These are phyloP conservation scores for Hypoxylon sp. DNA, from an alignment of 2,329 filamentous ascomycete genomes.

Conservation along the genomic window DNA sequence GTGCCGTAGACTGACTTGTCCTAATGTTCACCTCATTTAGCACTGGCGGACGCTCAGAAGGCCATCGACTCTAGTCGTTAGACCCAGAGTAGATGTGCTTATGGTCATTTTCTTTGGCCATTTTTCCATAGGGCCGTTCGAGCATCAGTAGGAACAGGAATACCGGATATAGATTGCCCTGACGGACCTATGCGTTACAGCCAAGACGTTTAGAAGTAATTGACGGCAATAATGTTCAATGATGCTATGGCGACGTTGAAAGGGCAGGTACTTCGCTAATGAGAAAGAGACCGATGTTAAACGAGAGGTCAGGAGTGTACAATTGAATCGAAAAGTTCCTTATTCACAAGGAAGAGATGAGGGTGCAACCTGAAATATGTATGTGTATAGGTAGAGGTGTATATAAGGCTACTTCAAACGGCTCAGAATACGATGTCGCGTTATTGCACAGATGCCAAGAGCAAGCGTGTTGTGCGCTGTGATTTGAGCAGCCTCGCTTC, in stretches of 20 bases:
- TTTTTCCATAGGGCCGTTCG: neutral
- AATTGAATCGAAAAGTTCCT: neutral
- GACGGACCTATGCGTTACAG: neutral
- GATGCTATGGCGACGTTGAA: neutral
- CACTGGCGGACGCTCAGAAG: neutral
- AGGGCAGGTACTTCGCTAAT: neutral
- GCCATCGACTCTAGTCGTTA: neutral
- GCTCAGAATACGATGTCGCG: constrained; percentile 19
- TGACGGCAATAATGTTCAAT: neutral
- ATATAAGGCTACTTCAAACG: neutral
- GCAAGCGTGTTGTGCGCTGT: constrained; percentile 5
- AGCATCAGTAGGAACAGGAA: neutral
- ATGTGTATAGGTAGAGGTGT: neutral
- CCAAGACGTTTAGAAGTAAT: constrained; percentile 1
- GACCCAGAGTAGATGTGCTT: constrained; percentile 1
- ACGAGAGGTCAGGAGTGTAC: neutral
- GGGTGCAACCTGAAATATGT: constrained; percentile 10
- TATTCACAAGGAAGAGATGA: neutral
- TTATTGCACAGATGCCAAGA: constrained; percentile 26
- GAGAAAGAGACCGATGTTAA: constrained; percentile 8
- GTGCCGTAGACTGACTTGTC: constrained; percentile 14
- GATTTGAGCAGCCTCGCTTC: constrained; percentile 7
- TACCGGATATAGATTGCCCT: constrained; percentile 2
- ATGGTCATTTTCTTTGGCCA: constrained; percentile 8
- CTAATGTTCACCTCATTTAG: constrained; percentile 3